Evolutionary conservation across 768 basidiomycete species (phyloP).

Genomic region (Amanita inopinata): DNA sequence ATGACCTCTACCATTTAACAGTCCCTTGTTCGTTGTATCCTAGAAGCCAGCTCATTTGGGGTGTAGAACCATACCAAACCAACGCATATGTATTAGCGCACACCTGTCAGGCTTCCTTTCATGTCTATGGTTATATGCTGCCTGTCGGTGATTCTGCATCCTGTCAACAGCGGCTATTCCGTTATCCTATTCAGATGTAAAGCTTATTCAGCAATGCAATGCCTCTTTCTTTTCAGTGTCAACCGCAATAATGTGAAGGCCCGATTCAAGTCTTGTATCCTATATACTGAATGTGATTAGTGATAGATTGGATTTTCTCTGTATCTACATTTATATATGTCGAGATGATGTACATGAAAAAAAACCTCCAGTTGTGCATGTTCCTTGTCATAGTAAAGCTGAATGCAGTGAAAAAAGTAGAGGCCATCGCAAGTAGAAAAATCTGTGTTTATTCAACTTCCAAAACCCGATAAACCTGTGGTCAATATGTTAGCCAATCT

Average conservation of each 20-base stretch:
- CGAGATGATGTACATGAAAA: too few species aligned
- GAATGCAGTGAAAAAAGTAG: neutral
- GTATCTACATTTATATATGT: neutral
- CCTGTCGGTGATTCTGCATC: neutral
- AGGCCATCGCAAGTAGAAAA: neutral
- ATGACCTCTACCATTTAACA: neutral
- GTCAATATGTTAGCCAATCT: neutral
- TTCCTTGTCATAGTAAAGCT: too few species aligned
- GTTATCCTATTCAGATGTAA: too few species aligned
- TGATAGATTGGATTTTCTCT: neutral
- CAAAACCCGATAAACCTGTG: slow-evolving; percentile 32
- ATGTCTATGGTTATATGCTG: neutral
- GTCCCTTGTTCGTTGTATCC: neutral
- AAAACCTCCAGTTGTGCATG: too few species aligned
- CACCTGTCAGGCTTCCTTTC: neutral
- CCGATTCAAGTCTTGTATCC: too few species aligned
- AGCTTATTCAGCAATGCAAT: slow-evolving; percentile 1
- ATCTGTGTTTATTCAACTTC: slow-evolving; percentile 17
- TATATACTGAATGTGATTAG: neutral
- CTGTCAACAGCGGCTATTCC: too few species aligned
- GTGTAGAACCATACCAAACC: too few species aligned
- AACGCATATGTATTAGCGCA: neutral
- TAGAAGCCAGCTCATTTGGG: neutral
- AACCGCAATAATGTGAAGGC: too few species aligned
- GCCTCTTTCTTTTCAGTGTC: too few species aligned